Evolutionary conservation across 352 stramenopile species (phyloP).

Genomic region (Phytophthora tentaculata): DNA sequence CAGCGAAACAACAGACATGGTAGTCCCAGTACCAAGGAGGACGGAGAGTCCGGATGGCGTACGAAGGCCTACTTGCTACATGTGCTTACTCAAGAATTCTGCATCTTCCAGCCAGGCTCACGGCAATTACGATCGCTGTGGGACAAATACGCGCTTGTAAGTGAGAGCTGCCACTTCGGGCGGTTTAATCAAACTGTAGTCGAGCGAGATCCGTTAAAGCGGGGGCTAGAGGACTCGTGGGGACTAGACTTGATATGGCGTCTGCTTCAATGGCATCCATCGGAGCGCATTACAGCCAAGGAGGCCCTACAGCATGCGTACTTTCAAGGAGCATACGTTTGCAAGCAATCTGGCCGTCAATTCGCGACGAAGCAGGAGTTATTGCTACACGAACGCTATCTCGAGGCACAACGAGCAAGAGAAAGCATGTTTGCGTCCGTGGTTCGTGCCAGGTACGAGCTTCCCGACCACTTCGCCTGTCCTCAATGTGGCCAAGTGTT

Average conservation of each 20-base stretch:
- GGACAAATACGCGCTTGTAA: conserved; percentile 74
- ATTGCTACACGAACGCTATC: conserved; percentile 63
- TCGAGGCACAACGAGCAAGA: conserved; percentile 53
- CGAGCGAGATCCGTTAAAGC: conserved; percentile 89
- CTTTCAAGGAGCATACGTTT: conserved; percentile 85
- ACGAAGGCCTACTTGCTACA: conserved; percentile 79
- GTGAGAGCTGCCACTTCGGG: conserved; percentile 86
- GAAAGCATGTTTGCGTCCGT: conserved; percentile 61
- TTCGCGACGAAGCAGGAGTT: conserved; percentile 77
- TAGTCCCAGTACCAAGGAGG: conserved; percentile 28
- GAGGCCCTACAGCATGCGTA: conserved; percentile 88
- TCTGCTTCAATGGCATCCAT: conserved; percentile 93
- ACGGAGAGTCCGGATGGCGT: conserved; percentile 23
- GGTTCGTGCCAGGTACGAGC: conserved; percentile 57
- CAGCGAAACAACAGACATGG: conserved; percentile 23
- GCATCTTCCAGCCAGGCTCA: conserved; percentile 73
- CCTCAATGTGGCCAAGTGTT: conserved; percentile 70
- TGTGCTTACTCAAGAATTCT: conserved; percentile 87
- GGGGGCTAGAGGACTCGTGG: conserved; percentile 84
- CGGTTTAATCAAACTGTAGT: conserved; percentile 93
- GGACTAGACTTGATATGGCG: conserved; percentile 94
- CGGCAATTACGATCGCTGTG: conserved; percentile 64
- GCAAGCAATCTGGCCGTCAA: conserved; percentile 53
- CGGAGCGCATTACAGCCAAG: conserved; percentile 80
- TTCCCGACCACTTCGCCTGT: conserved; percentile 59